A percentile compares a stretch with the other conserved stretches of the same genome.
Evolutionary conservation across 495 filamentous ascomycete genomes (phyloP).

Genomic region (Daldinia grandis): DNA sequence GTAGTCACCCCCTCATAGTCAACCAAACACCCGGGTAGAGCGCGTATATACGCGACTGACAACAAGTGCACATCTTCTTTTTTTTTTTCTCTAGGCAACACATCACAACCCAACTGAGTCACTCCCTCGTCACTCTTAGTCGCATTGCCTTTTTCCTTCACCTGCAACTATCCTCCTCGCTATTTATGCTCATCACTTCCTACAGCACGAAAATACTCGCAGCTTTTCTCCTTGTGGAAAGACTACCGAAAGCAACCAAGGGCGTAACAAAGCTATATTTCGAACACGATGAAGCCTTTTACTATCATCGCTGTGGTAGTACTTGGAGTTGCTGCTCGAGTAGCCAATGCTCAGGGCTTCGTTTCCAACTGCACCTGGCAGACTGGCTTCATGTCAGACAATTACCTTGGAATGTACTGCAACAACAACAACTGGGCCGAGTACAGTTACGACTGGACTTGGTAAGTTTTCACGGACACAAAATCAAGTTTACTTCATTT

Average conservation of each 20-base stretch:
- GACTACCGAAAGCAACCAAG: not conserved
- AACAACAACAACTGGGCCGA: slow-evolving; percentile 42
- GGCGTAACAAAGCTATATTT: not conserved
- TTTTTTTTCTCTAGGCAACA: not conserved
- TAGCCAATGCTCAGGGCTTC: slow-evolving; percentile 35
- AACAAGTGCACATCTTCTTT: not conserved
- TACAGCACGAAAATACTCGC: not conserved
- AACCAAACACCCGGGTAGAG: not conserved
- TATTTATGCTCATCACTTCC: not conserved
- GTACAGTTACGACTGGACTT: slow-evolving; percentile 47
- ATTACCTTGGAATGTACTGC: slow-evolving; percentile 46
- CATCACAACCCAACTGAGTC: not conserved
- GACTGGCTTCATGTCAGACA: slow-evolving; percentile 36
- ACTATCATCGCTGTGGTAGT: not conserved
- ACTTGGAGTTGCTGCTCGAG: slow-evolving; percentile 11
- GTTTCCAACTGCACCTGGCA: slow-evolving; percentile 45
- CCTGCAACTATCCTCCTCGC: not conserved
- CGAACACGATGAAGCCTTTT: slow-evolving; percentile 7
- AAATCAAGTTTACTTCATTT: not conserved
- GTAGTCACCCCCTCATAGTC: not conserved
- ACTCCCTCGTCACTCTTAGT: not conserved
- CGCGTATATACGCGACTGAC: not conserved
- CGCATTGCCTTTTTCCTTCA: not conserved
- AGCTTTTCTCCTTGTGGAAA: not conserved
- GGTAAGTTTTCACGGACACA: slow-evolving; percentile 25